Conservation (phyloP, 1,139 yeast species). For the Candida sanyaensis region DNA sequence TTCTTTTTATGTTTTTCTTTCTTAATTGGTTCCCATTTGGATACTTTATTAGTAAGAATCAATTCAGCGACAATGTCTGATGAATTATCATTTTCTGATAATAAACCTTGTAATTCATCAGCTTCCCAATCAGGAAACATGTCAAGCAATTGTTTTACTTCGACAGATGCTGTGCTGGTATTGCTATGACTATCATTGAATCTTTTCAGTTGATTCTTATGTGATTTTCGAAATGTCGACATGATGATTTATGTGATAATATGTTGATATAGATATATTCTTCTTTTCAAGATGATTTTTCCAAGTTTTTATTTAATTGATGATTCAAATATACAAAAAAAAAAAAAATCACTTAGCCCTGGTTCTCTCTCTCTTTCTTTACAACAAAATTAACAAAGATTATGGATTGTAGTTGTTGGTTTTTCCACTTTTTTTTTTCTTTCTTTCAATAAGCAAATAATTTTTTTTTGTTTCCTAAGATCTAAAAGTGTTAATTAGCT, state of each 20-base stretch:
- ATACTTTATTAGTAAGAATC: constrained; percentile 78
- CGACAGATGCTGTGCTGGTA: constrained; percentile 20
- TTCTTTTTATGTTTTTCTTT: constrained; percentile 50
- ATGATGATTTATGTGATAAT: constrained; percentile 13
- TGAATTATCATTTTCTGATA: constrained; percentile 71
- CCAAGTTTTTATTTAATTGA: neutral
- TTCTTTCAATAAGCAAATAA: too few species aligned
- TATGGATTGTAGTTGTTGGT: neutral
- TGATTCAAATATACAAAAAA: too few species aligned
- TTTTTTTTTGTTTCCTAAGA: neutral
- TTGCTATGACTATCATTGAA: constrained; percentile 24
- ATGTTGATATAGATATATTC: neutral
- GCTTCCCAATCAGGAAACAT: constrained; percentile 94
- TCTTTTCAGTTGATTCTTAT: constrained; percentile 50
- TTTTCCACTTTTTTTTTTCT: neutral
- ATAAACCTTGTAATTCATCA: constrained; percentile 77
- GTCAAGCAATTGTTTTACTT: constrained; percentile 67
- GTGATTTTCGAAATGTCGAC: constrained; percentile 44
- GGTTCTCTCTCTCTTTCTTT: too few species aligned
- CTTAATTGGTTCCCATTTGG: constrained; percentile 60
- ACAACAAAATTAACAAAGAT: too few species aligned
- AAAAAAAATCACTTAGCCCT: too few species aligned
- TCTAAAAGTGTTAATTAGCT: neutral
- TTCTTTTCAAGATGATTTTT: neutral
- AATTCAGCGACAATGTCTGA: constrained; percentile 81